Conservation (phyloP, 257 asterid genomes). For the Asclepias syriaca region DNA sequence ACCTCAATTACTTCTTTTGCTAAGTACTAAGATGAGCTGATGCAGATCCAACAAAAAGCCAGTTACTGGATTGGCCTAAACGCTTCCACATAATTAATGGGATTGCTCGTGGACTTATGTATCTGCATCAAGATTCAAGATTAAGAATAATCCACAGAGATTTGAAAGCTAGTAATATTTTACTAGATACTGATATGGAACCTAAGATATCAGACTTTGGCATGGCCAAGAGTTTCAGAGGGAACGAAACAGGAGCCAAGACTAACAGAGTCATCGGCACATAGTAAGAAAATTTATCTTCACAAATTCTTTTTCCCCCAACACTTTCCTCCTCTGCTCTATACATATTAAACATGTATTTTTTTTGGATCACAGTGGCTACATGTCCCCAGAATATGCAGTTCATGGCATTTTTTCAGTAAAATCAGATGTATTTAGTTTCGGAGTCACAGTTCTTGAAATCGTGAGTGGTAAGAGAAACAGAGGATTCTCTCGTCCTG, state of each 20-base stretch:
- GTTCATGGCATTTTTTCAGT: slow-evolving; percentile 27
- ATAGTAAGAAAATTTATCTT: background rate
- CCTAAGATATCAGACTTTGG: slow-evolving; percentile 8
- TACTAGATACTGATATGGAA: background rate
- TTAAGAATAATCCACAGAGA: slow-evolving; percentile 2
- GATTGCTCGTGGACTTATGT: slow-evolving; percentile 1
- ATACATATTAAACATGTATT: background rate
- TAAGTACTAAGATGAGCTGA: background rate
- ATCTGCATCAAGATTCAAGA: background rate
- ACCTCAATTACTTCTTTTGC: too few species aligned
- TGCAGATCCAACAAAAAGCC: background rate
- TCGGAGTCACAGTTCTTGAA: slow-evolving; percentile 28
- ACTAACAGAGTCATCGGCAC: background rate
- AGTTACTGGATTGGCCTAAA: background rate
- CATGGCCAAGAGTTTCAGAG: background rate
- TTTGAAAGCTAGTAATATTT: slow-evolving; percentile 6
- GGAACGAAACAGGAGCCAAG: background rate
- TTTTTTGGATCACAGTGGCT: slow-evolving; percentile 15
- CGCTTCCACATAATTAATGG: slow-evolving; percentile 6
- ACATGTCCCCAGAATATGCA: slow-evolving; percentile 32
- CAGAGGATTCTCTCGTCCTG: slow-evolving; percentile 23
- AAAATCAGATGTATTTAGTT: slow-evolving; percentile 36
- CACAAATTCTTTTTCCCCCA: too few species aligned
- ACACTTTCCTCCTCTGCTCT: background rate
- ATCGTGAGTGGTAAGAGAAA: slow-evolving; percentile 30